Conservation (phyloP, 2,329 filamentous ascomycete species). For the Fusarium heterosporum region DNA sequence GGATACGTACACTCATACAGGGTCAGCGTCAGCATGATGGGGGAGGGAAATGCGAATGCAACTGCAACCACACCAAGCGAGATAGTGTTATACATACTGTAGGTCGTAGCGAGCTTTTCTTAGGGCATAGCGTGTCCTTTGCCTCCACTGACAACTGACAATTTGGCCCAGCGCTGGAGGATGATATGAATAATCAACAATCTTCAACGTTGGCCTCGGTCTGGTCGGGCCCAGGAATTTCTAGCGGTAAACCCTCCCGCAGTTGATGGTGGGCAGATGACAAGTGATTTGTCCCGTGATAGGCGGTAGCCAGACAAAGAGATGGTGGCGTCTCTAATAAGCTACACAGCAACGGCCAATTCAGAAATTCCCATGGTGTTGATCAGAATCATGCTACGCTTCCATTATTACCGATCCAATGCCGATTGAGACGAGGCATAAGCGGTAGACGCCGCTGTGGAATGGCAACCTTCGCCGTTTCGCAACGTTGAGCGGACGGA, state of each 20-base stretch:
- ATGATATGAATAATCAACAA: not conserved
- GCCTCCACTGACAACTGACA: conserved; percentile 2
- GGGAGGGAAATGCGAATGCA: conserved; percentile 25
- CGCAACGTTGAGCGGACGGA: conserved; percentile 10
- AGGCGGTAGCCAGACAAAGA: conserved; percentile 1
- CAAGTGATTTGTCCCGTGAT: conserved; percentile 15
- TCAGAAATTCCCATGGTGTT: conserved; percentile 33
- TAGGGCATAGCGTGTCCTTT: not conserved
- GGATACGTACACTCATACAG: conserved; percentile 19
- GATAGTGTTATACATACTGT: conserved; percentile 22
- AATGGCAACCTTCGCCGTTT: conserved; percentile 3
- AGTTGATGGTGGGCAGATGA: conserved; percentile 21
- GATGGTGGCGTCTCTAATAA: conserved; percentile 24
- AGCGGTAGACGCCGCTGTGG: not conserved
- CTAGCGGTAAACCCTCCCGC: conserved; percentile 11
- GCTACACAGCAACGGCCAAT: conserved; percentile 24
- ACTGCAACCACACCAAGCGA: conserved; percentile 31
- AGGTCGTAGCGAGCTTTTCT: not conserved
- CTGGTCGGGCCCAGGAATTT: conserved; percentile 14
- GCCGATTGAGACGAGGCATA: not conserved
- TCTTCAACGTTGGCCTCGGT: not conserved
- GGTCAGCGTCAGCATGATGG: conserved; percentile 17
- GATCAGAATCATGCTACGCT: conserved; percentile 25
- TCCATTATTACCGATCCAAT: conserved; percentile 5
- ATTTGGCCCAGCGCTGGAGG: not conserved